Conservation (phyloP, 2,329 filamentous ascomycete species). For the Monosporascus sp. region DNA sequence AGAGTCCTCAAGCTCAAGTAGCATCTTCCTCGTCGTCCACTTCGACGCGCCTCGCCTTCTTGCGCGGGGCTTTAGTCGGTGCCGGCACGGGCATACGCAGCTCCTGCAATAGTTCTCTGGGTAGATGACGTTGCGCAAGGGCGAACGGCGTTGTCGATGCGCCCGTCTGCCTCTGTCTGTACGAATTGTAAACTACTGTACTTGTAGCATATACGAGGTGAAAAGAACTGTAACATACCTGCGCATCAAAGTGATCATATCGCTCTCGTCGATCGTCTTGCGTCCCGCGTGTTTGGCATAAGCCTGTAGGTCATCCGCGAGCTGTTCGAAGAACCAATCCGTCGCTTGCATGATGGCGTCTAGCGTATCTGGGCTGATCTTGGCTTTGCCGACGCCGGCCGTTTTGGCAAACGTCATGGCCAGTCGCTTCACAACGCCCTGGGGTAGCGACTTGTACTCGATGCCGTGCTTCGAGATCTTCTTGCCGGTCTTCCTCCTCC, state of each 20-base stretch:
- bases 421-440: slow-evolving; percentile 66
- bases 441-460: slow-evolving; percentile 69
- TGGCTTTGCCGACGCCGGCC: slow-evolving; percentile 59
- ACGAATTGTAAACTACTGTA: slow-evolving; percentile 19
- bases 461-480: slow-evolving; percentile 67
- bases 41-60: slow-evolving; percentile 30
- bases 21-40: slow-evolving; percentile 37
- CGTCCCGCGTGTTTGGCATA: slow-evolving; percentile 79
- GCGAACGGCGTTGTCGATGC: slow-evolving; percentile 72
- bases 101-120: slow-evolving; percentile 76
- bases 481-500: slow-evolving; percentile 38
- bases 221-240: slow-evolving; percentile 48
- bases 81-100: slow-evolving; percentile 63
- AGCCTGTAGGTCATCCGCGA: slow-evolving; percentile 70
- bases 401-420: slow-evolving; percentile 66
- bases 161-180: slow-evolving; percentile 72
- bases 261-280: slow-evolving; percentile 80
- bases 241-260: slow-evolving; percentile 76
- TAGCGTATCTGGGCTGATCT: slow-evolving; percentile 68
- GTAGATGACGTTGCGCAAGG: slow-evolving; percentile 76
- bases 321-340: slow-evolving; percentile 89
- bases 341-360: slow-evolving; percentile 72
- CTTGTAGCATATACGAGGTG: slow-evolving; percentile 5
- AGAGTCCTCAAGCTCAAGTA: slow-evolving; percentile 11
- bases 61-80: slow-evolving; percentile 42